Evolutionary conservation across 208 protist genomes (phyloP).

Genomic region (Acanthamoeba castellanii): DNA sequence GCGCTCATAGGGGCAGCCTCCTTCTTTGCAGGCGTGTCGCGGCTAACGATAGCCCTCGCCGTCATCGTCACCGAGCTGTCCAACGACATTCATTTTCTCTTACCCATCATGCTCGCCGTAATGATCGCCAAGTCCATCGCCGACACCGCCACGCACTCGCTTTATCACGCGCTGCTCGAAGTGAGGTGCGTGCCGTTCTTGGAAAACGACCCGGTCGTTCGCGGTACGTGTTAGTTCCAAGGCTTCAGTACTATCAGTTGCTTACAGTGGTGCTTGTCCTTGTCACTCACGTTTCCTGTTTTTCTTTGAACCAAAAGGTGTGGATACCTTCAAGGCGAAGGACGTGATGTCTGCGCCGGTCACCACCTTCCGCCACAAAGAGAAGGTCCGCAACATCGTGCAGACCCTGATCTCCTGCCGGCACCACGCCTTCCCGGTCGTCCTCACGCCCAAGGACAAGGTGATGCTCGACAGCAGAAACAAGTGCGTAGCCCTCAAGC

Average conservation of each 20-base stretch:
- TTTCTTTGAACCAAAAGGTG: background rate
- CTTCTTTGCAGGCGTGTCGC: slow-evolving; percentile 94
- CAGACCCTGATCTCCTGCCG: slow-evolving; percentile 11
- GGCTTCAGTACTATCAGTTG: background rate
- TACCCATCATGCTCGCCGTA: slow-evolving; percentile 95
- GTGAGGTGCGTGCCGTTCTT: slow-evolving; percentile 94
- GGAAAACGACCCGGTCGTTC: slow-evolving; percentile 77
- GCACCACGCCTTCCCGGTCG: slow-evolving; percentile 67
- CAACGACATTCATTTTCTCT: slow-evolving; percentile 94
- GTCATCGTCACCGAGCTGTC: slow-evolving; percentile 96
- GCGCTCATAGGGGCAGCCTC: slow-evolving; percentile 94
- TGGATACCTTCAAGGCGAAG: slow-evolving; percentile 24
- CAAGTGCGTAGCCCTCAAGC: background rate
- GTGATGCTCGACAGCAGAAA: background rate
- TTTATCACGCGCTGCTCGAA: slow-evolving; percentile 95
- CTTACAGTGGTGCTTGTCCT: too few relatives aligned
- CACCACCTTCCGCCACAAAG: background rate
- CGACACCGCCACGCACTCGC: slow-evolving; percentile 92
- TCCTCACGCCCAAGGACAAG: slow-evolving; percentile 31
- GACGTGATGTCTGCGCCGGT: slow-evolving; percentile 67
- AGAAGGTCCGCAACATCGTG: slow-evolving; percentile 46
- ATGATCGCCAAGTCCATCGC: slow-evolving; percentile 94
- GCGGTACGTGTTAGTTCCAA: background rate
- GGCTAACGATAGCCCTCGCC: slow-evolving; percentile 95
- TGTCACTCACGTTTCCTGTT: background rate